A percentile compares a stretch with the other conserved stretches of the same genome.
Evolutionary conservation across 2,329 filamentous ascomycete genomes (phyloP).

Genomic region (Ophiostoma pallidulum): DNA sequence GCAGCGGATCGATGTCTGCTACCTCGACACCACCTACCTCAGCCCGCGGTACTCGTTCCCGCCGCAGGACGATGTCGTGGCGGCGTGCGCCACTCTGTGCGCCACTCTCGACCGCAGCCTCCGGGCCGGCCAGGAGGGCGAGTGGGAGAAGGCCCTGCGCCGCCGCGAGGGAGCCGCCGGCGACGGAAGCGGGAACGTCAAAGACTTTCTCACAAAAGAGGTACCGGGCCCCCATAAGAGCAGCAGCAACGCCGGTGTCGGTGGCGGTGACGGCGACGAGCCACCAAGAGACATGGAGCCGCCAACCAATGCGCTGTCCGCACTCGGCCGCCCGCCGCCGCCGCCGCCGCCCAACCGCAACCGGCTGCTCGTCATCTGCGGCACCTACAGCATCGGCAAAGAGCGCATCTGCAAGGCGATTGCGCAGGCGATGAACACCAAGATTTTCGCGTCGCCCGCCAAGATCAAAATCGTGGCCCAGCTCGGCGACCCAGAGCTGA

Average conservation of each 20-base stretch:
- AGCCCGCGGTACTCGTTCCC: constrained; percentile 95
- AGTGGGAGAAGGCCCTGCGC: constrained; percentile 37
- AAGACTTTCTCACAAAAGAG: constrained; percentile 37
- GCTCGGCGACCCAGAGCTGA: constrained; percentile 76
- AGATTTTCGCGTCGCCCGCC: constrained; percentile 75
- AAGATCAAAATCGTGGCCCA: constrained; percentile 81
- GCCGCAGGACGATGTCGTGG: constrained; percentile 76
- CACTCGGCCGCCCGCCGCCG: constrained; percentile 15
- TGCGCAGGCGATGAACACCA: constrained; percentile 71
- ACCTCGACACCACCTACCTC: constrained; percentile 93
- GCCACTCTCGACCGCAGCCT: constrained; percentile 35
- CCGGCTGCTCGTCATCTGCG: constrained; percentile 80
- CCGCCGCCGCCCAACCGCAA: constrained; percentile 32
- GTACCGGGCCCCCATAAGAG: constrained; percentile 21
- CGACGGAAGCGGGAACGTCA: constrained; percentile 34
- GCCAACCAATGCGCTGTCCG: constrained; percentile 19
- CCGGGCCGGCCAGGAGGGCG: constrained; percentile 30
- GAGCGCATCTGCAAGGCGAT: constrained; percentile 92
- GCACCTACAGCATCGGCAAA: constrained; percentile 97
- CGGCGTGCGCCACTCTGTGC: constrained; percentile 80
- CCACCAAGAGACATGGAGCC: constrained; percentile 22
- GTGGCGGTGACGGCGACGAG: constrained; percentile 13
- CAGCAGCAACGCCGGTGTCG: constrained; percentile 17
- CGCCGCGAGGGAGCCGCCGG: constrained; percentile 20
- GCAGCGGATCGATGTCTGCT: constrained; percentile 90